Conservation (phyloP, 345 rosid genomes). For the Gossypium anomalum region DNA sequence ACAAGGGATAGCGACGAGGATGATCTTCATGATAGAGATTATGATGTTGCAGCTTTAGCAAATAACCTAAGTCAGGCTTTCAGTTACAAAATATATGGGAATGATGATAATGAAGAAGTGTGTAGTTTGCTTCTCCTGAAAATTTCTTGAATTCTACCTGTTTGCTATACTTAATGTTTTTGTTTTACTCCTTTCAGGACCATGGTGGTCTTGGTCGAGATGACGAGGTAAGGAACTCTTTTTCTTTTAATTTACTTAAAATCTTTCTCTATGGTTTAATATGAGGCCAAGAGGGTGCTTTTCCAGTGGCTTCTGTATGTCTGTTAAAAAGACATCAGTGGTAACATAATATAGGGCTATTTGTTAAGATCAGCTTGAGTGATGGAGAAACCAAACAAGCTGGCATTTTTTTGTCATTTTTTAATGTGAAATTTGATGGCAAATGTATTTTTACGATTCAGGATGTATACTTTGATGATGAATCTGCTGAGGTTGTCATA, state of each 20-base stretch:
- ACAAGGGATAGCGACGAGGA: conserved; percentile 91
- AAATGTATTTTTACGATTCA: conserved; percentile 29
- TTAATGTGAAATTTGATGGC: not conserved
- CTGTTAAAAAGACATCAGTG: not conserved
- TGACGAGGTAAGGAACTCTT: conserved; percentile 51
- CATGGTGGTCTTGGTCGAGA: conserved; percentile 67
- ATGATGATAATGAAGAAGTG: conserved; percentile 82
- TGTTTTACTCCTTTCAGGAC: conserved; percentile 46
- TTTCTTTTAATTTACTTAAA: conserved; percentile 8
- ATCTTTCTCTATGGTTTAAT: not conserved
- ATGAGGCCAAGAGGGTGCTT: not conserved
- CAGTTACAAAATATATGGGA: conserved; percentile 85
- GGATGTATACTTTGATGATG: conserved; percentile 95
- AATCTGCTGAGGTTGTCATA: conserved; percentile 91
- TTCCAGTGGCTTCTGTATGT: not conserved
- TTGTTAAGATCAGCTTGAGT: not conserved
- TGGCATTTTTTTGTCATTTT: conserved; percentile 1
- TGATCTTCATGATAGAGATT: conserved; percentile 86
- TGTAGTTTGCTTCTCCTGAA: not conserved
- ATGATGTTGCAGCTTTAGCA: conserved; percentile 95
- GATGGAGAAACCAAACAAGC: not conserved
- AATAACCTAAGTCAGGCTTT: conserved; percentile 89
- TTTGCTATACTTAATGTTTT: conserved; percentile 14
- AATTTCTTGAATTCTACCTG: not conserved
- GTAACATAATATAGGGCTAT: not conserved